These are phyloP conservation scores for Ogataea thermomethanolica DNA, from an alignment of 805 yeast species.

Conservation along the genomic window DNA sequence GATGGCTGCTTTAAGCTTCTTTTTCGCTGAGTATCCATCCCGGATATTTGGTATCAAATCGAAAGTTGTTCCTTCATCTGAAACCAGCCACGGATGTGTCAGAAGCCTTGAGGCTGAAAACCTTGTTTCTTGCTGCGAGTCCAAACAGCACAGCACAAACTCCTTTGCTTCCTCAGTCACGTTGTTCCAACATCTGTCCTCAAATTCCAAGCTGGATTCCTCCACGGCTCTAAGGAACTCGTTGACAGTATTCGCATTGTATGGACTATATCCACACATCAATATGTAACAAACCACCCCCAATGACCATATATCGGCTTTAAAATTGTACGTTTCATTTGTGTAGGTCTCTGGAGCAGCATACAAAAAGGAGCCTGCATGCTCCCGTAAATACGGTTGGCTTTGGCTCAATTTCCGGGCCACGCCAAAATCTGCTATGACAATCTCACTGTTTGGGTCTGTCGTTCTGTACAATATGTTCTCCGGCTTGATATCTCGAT, in stretches of 20 bases:
- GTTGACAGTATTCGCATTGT: conserved; percentile 23
- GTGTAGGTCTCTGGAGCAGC: conserved; percentile 89
- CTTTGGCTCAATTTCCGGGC: conserved; percentile 54
- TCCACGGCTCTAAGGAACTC: conserved; percentile 9
- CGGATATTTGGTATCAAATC: conserved; percentile 77
- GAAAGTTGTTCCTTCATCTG: conserved; percentile 28
- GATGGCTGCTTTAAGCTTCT: conserved; percentile 74
- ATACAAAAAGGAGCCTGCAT: conserved; percentile 77
- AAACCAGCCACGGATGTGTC: conserved; percentile 68
- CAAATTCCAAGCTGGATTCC: conserved; percentile 5
- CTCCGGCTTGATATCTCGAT: conserved; percentile 71
- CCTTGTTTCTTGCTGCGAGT: conserved; percentile 56
- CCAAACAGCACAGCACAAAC: conserved; percentile 64
- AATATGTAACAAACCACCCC: conserved; percentile 20
- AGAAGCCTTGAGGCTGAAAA: conserved; percentile 61
- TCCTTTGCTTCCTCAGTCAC: conserved; percentile 57
- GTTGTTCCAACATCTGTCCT: conserved; percentile 9
- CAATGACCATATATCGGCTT: conserved; percentile 35
- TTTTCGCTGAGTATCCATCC: conserved; percentile 71
- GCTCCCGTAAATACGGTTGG: conserved; percentile 14
- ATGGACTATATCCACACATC: conserved; percentile 17
- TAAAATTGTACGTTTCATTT: conserved; percentile 36
- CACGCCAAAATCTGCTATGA: conserved; percentile 89
- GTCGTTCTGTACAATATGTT: conserved; percentile 61
- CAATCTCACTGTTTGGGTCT: conserved; percentile 54